Percentiles rank a stretch among this genome's conserved stretches.
Evolutionary conservation across 768 basidiomycete species (phyloP).

Genomic region (Tulasnella sp.): DNA sequence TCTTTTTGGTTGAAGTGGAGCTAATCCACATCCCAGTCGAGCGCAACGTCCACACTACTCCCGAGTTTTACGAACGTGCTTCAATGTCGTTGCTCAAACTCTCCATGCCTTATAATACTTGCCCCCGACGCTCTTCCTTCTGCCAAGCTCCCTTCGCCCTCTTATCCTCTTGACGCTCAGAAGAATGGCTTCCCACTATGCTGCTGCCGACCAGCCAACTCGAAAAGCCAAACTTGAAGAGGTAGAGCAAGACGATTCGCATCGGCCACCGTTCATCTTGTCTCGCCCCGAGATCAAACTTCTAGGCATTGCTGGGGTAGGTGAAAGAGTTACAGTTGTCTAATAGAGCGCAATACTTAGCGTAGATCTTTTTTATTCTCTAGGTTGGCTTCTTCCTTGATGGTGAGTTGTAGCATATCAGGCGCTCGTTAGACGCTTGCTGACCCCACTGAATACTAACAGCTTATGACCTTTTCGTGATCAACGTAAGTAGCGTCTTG

Average conservation of each 20-base stretch:
- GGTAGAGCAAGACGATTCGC: conserved; percentile 8
- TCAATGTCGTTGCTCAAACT: not conserved
- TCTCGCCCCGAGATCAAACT: conserved; percentile 28
- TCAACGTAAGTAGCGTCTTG: conserved; percentile 20
- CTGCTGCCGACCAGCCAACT: not conserved
- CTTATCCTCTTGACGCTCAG: not conserved
- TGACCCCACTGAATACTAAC: not conserved
- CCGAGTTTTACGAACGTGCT: conserved; percentile 2
- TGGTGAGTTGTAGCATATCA: not conserved
- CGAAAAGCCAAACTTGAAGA: conserved; percentile 14
- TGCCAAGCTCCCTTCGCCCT: not conserved
- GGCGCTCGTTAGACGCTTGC: no score
- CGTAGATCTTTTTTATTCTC: not conserved
- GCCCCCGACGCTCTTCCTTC: not conserved
- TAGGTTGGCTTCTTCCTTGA: conserved; percentile 30
- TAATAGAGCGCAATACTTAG: not conserved
- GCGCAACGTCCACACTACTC: not conserved
- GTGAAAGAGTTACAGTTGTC: not conserved
- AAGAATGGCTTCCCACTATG: not conserved
- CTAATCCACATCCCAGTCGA: not conserved
- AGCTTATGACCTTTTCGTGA: conserved; percentile 30
- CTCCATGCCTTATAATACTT: not conserved
- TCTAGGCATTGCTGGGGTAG: conserved; percentile 26
- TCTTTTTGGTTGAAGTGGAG: not conserved
- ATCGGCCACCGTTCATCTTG: conserved; percentile 17